Percentiles rank a stretch among this genome's conserved stretches.
These are phyloP conservation scores for Pisolithus microcarpus DNA, from an alignment of 768 basidiomycete genomes.

Conservation along the genomic window DNA sequence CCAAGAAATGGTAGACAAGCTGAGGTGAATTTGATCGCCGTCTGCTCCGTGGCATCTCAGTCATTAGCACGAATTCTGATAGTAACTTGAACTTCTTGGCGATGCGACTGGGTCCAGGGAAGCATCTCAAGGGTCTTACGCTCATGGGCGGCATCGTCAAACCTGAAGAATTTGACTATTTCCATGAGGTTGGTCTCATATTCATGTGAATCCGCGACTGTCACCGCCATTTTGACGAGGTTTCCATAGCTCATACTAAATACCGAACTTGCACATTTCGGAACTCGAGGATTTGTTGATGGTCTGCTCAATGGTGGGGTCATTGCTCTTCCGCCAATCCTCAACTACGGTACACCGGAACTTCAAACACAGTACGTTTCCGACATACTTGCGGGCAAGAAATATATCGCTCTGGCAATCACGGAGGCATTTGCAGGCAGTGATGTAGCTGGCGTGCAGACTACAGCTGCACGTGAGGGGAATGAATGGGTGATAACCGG, in stretches of 20 bases:
- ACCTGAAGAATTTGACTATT: conserved; percentile 88
- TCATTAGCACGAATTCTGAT: not conserved
- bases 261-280: conserved; percentile 76
- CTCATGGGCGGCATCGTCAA: conserved; percentile 71
- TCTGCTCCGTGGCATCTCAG: not conserved
- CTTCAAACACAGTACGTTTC: conserved; percentile 65
- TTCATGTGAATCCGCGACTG: not conserved
- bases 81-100: conserved; percentile 75
- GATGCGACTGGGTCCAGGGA: conserved; percentile 88
- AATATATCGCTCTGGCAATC: conserved; percentile 85
- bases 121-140: conserved; percentile 72
- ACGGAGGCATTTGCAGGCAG: conserved; percentile 91
- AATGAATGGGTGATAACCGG: conserved; percentile 85
- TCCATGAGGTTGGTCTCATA: conserved; percentile 64
- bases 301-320: conserved; percentile 76
- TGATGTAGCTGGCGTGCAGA: conserved; percentile 79
- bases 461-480: conserved; percentile 78
- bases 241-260: conserved; percentile 60
- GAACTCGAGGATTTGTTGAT: conserved; percentile 82
- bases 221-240: not conserved
- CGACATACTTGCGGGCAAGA: conserved; percentile 68
- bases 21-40: conserved; percentile 48
- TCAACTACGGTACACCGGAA: conserved; percentile 81
- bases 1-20: conserved; percentile 76
- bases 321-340: conserved; percentile 82